phyloP scores from a whole-genome alignment of 108 stramenopile species.

The Tribonema minus region DNA sequence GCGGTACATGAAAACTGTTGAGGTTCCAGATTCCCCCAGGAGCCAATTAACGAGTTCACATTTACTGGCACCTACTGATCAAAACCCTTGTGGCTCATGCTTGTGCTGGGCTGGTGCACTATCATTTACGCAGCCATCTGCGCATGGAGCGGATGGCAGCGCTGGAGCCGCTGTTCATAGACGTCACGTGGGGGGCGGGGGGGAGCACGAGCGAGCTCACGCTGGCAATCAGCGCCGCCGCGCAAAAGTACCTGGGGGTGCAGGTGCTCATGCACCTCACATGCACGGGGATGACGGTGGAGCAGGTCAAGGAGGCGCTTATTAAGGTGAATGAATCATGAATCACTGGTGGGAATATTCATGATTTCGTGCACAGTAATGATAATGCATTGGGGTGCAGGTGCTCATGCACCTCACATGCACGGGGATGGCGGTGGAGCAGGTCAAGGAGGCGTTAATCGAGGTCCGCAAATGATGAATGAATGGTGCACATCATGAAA shows the following conservation, averaged over 20 bases:
- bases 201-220: slow-evolving; percentile 72
- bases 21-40: too few species aligned
- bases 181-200: slow-evolving; percentile 86
- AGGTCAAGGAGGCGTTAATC: slow-evolving; percentile 32
- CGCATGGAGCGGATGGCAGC: slow-evolving; percentile 88
- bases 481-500: too few species aligned
- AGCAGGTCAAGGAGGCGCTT: slow-evolving; percentile 32
- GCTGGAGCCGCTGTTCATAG: slow-evolving; percentile 83
- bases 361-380: too few species aligned
- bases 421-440: slow-evolving; percentile 65
- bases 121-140: neutral
- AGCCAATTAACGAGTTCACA: too few species aligned
- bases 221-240: slow-evolving; percentile 72
- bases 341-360: too few species aligned
- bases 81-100: too few species aligned
- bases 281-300: slow-evolving; percentile 70
- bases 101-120: too few species aligned
- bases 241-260: slow-evolving; percentile 76
- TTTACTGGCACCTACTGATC: too few species aligned
- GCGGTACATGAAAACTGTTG: too few species aligned
- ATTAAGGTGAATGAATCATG: slow-evolving; percentile 41
- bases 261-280: slow-evolving; percentile 87
- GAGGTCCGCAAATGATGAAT: too few species aligned
- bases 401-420: slow-evolving; percentile 86
- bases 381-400: slow-evolving; percentile 76